A percentile compares a stretch with the other conserved stretches of the same genome.
phyloP scores from a whole-genome alignment of 2,329 filamentous ascomycete genomes.

The Aureobasidium melanogenum region DNA sequence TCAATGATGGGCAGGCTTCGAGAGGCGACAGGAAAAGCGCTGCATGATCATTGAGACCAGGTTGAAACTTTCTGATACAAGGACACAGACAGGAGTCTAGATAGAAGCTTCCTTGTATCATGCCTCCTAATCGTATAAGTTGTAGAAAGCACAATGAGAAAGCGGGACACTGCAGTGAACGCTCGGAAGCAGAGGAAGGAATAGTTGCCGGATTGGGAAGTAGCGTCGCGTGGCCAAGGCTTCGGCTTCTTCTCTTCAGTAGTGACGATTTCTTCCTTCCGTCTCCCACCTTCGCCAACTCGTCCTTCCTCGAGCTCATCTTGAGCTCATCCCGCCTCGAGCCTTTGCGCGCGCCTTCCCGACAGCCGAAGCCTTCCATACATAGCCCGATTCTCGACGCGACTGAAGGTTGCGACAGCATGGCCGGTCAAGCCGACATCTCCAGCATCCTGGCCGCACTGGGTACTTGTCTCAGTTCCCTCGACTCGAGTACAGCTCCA shows the following conservation, averaged over 20 bases:
- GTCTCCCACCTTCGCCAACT: not conserved
- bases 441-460: constrained; percentile 44
- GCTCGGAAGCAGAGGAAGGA: not conserved
- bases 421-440: constrained; percentile 42
- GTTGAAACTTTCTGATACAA: not conserved
- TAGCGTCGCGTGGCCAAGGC: constrained; percentile 1
- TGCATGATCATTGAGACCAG: not conserved
- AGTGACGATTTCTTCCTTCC: not conserved
- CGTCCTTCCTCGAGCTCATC: not conserved
- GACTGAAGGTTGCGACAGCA: constrained; percentile 18
- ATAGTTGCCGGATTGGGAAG: not conserved
- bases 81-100: not conserved
- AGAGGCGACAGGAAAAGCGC: not conserved
- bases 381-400: not conserved
- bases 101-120: not conserved
- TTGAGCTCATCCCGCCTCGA: not conserved
- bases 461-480: constrained; percentile 25
- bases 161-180: not conserved
- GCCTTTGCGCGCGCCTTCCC: not conserved
- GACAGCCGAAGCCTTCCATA: not conserved
- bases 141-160: not conserved
- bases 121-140: not conserved
- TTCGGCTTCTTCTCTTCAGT: not conserved
- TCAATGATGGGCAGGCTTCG: not conserved
- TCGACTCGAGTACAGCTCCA: not conserved